Evolutionary conservation across 495 filamentous ascomycete genomes (phyloP), one percentile per base, ranked within the genome.

Genomic region (Neurospora discreta): DNA sequence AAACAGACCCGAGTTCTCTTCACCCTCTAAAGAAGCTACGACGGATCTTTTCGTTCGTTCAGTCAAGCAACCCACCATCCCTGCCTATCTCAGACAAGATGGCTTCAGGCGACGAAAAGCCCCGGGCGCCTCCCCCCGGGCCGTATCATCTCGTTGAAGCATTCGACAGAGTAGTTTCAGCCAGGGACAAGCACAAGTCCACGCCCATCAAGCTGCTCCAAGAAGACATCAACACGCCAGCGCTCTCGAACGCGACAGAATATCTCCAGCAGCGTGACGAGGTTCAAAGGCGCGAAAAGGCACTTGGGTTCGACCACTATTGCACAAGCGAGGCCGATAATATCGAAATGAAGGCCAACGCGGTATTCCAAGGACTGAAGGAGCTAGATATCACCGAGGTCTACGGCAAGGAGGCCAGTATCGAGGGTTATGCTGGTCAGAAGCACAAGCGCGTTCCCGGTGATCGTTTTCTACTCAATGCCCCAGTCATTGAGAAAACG

Each of bases 391-490:
- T 77, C 39, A 69, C 60, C 33, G 23, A 73, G 26, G 73, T 83
- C 71, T 78, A 74, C 69, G 71, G 70, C 5, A 36, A 18, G 9
- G 77, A 74, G 18, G 33, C 52, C 41, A 39, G 69, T 33, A 75
- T 74, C 46, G 70, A 26, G 16, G 81, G 77, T 16, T 78, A 74
- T 30, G 72, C 71, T 38, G 81, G 79, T 20, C 78, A 83, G 68
- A 41, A 71, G 38, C 80, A 81, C 43, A 58, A 69, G 3, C 78
- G 79, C 13, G 78, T 79, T 68, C 73, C 76, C 20, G 82, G 81
- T 18, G 82, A 85, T 67, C 85, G 85, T 75, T 87, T 85, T 74
- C 77, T 85, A 36, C 79, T 79, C 67, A 87, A 85, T 70, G 77
- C 80, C 73, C 77, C 83, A 58, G 71, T 83, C 44, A 86, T 87